A percentile compares a stretch with the other conserved stretches of the same genome.
phyloP scores from a whole-genome alignment of 345 rosid species.

The Anastatica hierochuntica region DNA sequence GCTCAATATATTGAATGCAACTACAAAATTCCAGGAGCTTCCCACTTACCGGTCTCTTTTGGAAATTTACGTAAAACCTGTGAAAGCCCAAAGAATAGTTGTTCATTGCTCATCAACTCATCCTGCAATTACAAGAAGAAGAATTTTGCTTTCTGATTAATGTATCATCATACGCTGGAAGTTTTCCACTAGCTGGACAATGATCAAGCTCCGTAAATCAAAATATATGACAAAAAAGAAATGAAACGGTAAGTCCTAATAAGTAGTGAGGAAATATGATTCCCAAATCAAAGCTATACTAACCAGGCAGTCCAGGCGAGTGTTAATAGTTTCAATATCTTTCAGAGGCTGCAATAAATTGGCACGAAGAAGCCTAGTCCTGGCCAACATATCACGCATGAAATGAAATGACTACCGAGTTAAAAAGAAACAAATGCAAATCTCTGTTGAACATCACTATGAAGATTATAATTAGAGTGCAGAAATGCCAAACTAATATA shows the following conservation, averaged over 20 bases:
- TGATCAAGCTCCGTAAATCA: constrained; percentile 11
- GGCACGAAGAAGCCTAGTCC: constrained; percentile 96
- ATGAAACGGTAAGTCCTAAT: neutral
- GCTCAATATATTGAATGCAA: constrained; percentile 8
- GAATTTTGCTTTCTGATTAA: constrained; percentile 6
- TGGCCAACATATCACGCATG: constrained; percentile 31
- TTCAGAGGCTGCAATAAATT: constrained; percentile 94
- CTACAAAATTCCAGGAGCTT: constrained; percentile 2
- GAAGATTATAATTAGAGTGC: neutral
- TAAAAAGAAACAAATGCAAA: neutral
- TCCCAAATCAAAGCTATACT: constrained; percentile 25
- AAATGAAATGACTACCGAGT: constrained; percentile 16
- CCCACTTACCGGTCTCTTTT: constrained; percentile 72
- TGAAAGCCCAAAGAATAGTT: constrained; percentile 89
- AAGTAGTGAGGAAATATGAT: constrained; percentile 14
- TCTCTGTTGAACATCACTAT: neutral
- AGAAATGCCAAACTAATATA: constrained; percentile 7
- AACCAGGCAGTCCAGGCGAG: constrained; percentile 94
- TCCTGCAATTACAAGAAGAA: constrained; percentile 46
- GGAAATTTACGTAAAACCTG: constrained; percentile 94
- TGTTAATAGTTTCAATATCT: constrained; percentile 83
- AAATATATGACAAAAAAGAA: neutral
- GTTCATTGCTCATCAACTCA: constrained; percentile 92
- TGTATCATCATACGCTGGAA: constrained; percentile 2
- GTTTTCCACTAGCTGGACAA: neutral